A percentile compares a stretch with the other conserved stretches of the same genome.
Evolutionary conservation across 2,329 filamentous ascomycete species (phyloP).

Genomic region (Paecilomyces fulvus): DNA sequence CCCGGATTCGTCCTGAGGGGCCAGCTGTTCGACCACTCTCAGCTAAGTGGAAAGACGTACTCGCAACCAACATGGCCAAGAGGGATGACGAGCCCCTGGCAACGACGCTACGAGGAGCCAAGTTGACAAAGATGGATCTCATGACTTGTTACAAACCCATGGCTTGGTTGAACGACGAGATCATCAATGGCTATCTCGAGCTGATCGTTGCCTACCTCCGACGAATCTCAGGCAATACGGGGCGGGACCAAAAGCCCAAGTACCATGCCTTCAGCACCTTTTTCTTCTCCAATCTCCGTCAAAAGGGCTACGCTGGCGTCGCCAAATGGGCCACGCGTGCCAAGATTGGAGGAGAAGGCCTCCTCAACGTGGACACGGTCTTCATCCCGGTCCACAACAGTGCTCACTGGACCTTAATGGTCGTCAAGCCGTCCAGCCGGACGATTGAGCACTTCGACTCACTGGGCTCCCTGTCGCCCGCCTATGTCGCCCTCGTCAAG

Average conservation of each 20-base stretch:
- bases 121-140: constrained; percentile 27
- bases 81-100: constrained; percentile 19
- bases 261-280: constrained; percentile 39
- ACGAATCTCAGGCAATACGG: constrained; percentile 22
- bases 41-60: constrained; percentile 25
- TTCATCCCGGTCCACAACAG: constrained; percentile 41
- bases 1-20: constrained; percentile 16
- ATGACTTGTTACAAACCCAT: constrained; percentile 25
- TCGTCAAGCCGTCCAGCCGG: constrained; percentile 34
- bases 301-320: constrained; percentile 32
- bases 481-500: constrained; percentile 29
- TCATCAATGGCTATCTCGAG: constrained; percentile 39
- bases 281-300: constrained; percentile 35
- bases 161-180: constrained; percentile 39
- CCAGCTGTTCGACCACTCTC: constrained; percentile 28
- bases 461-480: constrained; percentile 23
- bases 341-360: constrained; percentile 37
- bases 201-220: constrained; percentile 33
- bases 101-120: constrained; percentile 25
- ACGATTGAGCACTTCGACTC: constrained; percentile 43
- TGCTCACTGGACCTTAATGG: constrained; percentile 41
- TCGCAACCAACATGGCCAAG: constrained; percentile 21
- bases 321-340: constrained; percentile 37
- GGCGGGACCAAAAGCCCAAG: constrained; percentile 26
- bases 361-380: constrained; percentile 39